phyloP scores from a whole-genome alignment of 208 protist genomes.

The Wallacemonas collosoma region DNA sequence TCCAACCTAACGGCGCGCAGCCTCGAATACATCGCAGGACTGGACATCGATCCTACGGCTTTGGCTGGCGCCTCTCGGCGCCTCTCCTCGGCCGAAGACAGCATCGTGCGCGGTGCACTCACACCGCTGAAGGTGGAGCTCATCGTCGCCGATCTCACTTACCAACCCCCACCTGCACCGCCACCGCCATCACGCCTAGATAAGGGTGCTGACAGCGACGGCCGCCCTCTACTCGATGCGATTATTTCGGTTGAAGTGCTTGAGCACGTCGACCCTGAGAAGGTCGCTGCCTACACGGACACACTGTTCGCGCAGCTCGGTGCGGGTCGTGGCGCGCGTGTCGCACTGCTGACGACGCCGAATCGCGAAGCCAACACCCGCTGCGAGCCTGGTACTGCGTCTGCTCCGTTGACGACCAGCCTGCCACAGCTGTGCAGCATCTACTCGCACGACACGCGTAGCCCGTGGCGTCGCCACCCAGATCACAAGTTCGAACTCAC shows the following conservation, averaged over 20 bases:
- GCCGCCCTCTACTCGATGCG: slow-evolving; percentile 30
- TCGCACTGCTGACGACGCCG: slow-evolving; percentile 58
- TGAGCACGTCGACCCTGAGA: slow-evolving; percentile 48
- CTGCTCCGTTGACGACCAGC: neutral
- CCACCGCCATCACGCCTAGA: neutral
- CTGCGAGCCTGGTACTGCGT: neutral
- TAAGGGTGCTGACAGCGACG: neutral
- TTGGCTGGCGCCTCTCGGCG: slow-evolving; percentile 15
- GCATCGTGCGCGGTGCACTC: neutral
- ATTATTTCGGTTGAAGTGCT: slow-evolving; percentile 65
- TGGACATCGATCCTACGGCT: slow-evolving; percentile 31
- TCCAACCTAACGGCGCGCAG: slow-evolving; percentile 30
- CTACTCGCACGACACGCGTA: slow-evolving; percentile 15
- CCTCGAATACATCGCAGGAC: slow-evolving; percentile 34
- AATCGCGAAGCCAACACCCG: slow-evolving; percentile 50
- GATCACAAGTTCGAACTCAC: slow-evolving; percentile 72
- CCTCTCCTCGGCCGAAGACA: slow-evolving; percentile 13
- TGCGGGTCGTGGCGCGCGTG: slow-evolving; percentile 23
- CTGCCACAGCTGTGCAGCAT: slow-evolving; percentile 25
- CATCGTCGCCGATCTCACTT: slow-evolving; percentile 49
- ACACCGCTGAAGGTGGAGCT: slow-evolving; percentile 29
- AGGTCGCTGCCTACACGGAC: slow-evolving; percentile 51
- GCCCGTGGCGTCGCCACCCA: slow-evolving; percentile 30
- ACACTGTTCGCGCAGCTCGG: slow-evolving; percentile 43
- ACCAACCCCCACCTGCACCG: neutral